Conservation (phyloP, 257 asterid species). For the Primulina tabacum region DNA sequence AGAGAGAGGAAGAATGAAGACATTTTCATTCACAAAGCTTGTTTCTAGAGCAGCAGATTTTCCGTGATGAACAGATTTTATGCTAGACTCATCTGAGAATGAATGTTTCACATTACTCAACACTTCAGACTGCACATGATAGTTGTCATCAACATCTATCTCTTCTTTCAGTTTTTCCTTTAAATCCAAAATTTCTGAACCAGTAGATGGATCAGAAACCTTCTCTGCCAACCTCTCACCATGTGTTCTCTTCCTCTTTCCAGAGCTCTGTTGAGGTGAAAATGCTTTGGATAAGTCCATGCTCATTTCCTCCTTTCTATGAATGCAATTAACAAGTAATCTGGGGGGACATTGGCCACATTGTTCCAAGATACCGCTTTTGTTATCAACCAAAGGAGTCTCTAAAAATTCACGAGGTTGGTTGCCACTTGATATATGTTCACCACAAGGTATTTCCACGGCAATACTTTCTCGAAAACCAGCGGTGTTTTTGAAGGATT, state of each 20-base stretch:
- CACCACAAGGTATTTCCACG: conserved; percentile 16
- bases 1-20: conserved; percentile 38
- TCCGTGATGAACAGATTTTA: conserved; percentile 34
- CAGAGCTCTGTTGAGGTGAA: conserved; percentile 31
- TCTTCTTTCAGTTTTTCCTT: conserved; percentile 31
- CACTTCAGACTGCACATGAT: conserved; percentile 28
- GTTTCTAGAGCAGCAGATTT: conserved; percentile 32
- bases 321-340: conserved; percentile 21
- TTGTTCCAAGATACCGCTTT: conserved; percentile 24
- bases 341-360: conserved; percentile 19
- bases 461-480: conserved; percentile 23
- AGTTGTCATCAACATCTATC: conserved; percentile 29
- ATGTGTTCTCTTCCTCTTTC: conserved; percentile 20
- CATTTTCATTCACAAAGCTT: conserved; percentile 39
- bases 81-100: conserved; percentile 29
- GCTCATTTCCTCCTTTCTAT: conserved; percentile 25
- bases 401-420: conserved; percentile 24
- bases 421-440: conserved; percentile 10
- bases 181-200: conserved; percentile 32
- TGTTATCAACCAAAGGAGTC: conserved; percentile 23
- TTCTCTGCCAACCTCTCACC: conserved; percentile 27
- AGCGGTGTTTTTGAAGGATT: conserved; percentile 17
- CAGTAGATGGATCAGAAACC: conserved; percentile 29
- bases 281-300: conserved; percentile 18
- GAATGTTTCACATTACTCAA: conserved; percentile 26